Base-by-base conservation (phyloP, 2,329 filamentous ascomycete genomes). In the Beauveria sp. region DNA sequence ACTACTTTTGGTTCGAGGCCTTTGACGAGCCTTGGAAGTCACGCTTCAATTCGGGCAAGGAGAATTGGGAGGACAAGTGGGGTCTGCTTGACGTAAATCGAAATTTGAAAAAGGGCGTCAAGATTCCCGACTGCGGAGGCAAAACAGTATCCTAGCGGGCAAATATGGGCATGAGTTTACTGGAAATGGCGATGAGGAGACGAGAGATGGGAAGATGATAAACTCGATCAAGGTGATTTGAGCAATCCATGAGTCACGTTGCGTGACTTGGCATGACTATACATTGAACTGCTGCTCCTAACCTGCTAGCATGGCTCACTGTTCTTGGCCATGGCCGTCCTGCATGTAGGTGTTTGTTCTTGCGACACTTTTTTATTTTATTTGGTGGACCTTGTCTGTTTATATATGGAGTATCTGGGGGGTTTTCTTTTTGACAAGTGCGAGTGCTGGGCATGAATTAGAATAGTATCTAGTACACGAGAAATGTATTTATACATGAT, bases 11-110 rank as follows among this genome's bases (percentile, higher is more conserved):
- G 93, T 97, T 98, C 73, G 90, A 93, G 71, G 91, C 92, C 10
- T 98, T 97, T 72, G 93, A 98, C 72, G 93, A 98, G 80, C 92
- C 92, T 2, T 98, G 93, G 93, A 97, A 98, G 78, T 79, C 88
- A 61, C 70, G 74, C 20, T 96, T 87, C 76, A 88, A 97, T 73
- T 79, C 78, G 5, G 75, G 75, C 62, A 78, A 80, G 46, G 80
- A 93, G 77, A 81, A 89, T 58, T 97, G 93, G 93, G 93, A 98
- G 77, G 91, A 96, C 72, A 89, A 96, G 73, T 97, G 93, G 93
- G 93, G 95, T 10, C 77, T 98, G 16, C 87, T 98, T 85, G 91
- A 96, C 68, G 83, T 91, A 3, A 82, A 91, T 69, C 85, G 93
- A 62, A 91, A 93, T 42, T 77, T 98, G 67, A 98, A 98, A 76